Base-by-base conservation (phyloP, 768 basidiomycete genomes). In the Xerocomellus intermedius region DNA sequence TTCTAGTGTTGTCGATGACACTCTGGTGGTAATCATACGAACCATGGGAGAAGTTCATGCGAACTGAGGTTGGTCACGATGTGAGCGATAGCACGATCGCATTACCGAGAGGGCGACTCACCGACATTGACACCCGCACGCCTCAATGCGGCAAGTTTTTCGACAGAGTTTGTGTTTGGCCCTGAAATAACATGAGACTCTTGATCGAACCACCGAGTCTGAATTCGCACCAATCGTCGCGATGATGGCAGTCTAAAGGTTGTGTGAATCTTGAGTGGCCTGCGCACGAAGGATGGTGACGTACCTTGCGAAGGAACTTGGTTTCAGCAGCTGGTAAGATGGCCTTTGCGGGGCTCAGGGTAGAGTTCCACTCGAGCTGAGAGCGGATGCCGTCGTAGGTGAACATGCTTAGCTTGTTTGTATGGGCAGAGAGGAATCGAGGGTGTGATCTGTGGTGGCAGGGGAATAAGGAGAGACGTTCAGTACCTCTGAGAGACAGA, bases 41-140 rank as follows among this genome's bases (percentile, higher is more conserved):
- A 44, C 97, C 97, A 84, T 99, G 97, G 51, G 96, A 98, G 73
- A 98, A 99, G 82, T 99, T 99, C 97, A 99, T 98, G 75, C 97
- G 95, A 60, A 99, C 97, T 98, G 64, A 26, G 4, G 42, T 30
- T 42, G 51, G 39, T 53, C 51, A 28, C 32, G 54, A 54, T 55
- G 52, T 62, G 35, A 57, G 53, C 21, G 46, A 48, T 41, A 36
- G 33, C 33, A 42, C 24, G 14, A 57, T 22, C 17, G 22, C 7
- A n/a, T 38, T 35, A 38, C 39, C 49, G 3, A 42, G 19, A 46
- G 39, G 39, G 17, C 48, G 22, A 79, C 93, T 61, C 57, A 96
- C 96, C 95, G 70, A 99, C 89, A 80, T 98, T 98, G 73, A 99
- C 91, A 68, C 97, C 97, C 37, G 95, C 95, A 55, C 85, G 81